phyloP scores from a whole-genome alignment of 169 alveolate species.

The Plasmodium coatneyi region DNA sequence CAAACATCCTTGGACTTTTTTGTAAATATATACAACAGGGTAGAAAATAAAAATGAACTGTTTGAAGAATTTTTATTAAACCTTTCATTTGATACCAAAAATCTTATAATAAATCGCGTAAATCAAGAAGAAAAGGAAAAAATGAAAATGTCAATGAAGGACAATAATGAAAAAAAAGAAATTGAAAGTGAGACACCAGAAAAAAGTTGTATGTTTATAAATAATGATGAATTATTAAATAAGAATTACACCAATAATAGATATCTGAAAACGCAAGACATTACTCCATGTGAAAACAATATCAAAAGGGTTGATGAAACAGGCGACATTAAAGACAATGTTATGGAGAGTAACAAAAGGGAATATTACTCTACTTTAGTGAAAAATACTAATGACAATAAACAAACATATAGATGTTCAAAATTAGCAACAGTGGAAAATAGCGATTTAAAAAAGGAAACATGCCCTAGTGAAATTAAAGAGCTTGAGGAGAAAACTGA shows the following conservation, averaged over 20 bases:
- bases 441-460: constrained; percentile 47
- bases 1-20: constrained; percentile 71
- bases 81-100: constrained; percentile 59
- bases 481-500: background rate
- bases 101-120: constrained; percentile 62
- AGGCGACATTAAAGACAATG: constrained; percentile 8
- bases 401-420: constrained; percentile 5
- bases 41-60: constrained; percentile 51
- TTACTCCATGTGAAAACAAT: background rate
- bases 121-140: constrained; percentile 69
- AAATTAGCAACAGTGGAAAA: constrained; percentile 24
- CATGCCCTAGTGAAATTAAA: constrained; percentile 19
- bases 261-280: constrained; percentile 12
- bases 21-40: constrained; percentile 65
- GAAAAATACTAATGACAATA: constrained; percentile 11
- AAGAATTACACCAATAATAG: constrained; percentile 36
- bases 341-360: constrained; percentile 3
- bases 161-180: constrained; percentile 11
- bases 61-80: constrained; percentile 71
- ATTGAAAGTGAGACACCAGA: constrained; percentile 15
- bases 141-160: constrained; percentile 4
- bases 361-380: constrained; percentile 35
- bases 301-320: constrained; percentile 1
- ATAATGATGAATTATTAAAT: constrained; percentile 33
- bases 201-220: constrained; percentile 19